Base-by-base conservation (phyloP, 495 filamentous ascomycete genomes). In the Annulohypoxylon moriforme region DNA sequence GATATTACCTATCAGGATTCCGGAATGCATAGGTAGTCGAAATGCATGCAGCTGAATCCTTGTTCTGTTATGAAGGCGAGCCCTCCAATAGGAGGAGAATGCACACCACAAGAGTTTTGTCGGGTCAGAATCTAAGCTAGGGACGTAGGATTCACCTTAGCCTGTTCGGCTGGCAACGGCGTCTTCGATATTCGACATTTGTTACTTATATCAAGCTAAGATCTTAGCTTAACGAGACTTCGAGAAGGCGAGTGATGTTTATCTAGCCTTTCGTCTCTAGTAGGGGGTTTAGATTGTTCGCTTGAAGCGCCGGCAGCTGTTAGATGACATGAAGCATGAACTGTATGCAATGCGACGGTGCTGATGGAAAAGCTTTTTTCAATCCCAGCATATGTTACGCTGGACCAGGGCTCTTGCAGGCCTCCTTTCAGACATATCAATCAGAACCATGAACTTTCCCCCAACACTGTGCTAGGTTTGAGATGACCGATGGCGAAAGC, bases 1-100 rank as follows among this genome's bases (percentile, higher is more conserved):
- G 47, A 61, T 56, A 61, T 56, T 68, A 52, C 65, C 47, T 36
- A 36, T 46, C 36, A 56, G 65, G 25, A 62, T 31, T 56, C 25
- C 44, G 47, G 40, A 34, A 47, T 56, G 47, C 57, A 62, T 68
- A 29, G 16, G 40, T 44, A 44, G 47, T 40, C 24, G 49, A 56
- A 47, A 44, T 20, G 58, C 49, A 60, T 56, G 49, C 65, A 68
- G 34, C 44, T 33, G 53, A 33, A 42, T 20, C 55, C 55, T 58
- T 58, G 33, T 25, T 58, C 20, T 25, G 20, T 31, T 22, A 10
- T 36, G 29, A 24, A 13, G 46, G 46, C 49, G 24, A 52, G 27
- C 50, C 50, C 27, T 6, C 50, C 50, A 55, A 55, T 55, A 55
- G 27, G 50, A 55, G 13, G 27, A 53, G 33, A 33, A 33, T 25